These are phyloP conservation scores for Zymoseptoria passerinii DNA, from an alignment of 2,329 filamentous ascomycete genomes.

Conservation along the genomic window DNA sequence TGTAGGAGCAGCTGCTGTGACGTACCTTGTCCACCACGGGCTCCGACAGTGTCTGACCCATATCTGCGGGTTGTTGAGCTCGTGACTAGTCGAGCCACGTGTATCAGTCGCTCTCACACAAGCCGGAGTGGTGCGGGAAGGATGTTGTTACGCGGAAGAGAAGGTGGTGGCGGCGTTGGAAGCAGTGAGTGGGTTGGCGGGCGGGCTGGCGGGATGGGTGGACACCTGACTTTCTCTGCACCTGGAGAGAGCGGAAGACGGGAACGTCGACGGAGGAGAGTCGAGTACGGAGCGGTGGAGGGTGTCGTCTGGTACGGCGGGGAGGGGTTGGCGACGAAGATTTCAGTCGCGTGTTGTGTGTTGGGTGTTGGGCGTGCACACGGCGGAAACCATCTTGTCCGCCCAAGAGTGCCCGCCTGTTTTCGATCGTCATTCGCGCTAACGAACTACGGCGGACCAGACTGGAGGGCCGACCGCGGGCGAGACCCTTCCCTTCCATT, in stretches of 20 bases:
- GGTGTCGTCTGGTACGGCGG: not conserved
- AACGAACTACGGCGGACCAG: not conserved
- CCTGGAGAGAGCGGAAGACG: not conserved
- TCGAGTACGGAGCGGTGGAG: not conserved
- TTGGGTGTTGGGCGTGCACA: not conserved
- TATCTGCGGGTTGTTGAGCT: slow-evolving; percentile 39
- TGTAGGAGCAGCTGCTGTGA: slow-evolving; percentile 18
- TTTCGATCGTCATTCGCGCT: not conserved
- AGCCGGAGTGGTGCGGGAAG: not conserved
- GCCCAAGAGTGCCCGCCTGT: not conserved
- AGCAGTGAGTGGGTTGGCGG: not conserved
- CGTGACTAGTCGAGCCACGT: not conserved
- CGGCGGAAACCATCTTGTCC: not conserved
- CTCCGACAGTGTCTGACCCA: slow-evolving; percentile 99
- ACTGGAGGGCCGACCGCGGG: not conserved
- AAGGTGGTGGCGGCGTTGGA: not conserved
- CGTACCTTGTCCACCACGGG: slow-evolving; percentile 97
- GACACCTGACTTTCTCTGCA: not conserved
- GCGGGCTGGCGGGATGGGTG: not conserved
- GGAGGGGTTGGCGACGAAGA: not conserved
- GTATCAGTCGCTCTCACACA: not conserved
- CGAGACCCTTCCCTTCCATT: too few species aligned
- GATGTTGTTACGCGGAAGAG: not conserved
- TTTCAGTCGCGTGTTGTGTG: not conserved
- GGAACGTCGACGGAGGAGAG: not conserved